Base-by-base conservation (phyloP, 2,329 filamentous ascomycete species). In the Esteya vermicola region DNA sequence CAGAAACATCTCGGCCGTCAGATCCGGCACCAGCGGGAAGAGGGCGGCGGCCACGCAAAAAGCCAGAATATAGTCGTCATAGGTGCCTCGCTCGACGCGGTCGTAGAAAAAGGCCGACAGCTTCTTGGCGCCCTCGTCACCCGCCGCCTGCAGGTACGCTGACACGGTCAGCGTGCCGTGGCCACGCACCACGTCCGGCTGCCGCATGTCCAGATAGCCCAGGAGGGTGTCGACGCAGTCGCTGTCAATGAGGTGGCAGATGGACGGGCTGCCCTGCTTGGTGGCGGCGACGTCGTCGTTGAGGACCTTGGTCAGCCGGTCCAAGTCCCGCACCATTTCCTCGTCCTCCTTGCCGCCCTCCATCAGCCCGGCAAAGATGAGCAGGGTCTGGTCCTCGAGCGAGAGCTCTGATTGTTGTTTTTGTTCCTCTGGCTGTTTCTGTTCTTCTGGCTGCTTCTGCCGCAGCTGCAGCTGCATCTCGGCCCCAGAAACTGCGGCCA, bases 1-100 rank as follows among this genome's bases (percentile, higher is more conserved):
- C 42, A 96, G 71, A 56, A 98, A 95, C 28, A 96, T 67, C 43
- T 77, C 68, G 4, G 84, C 70, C 2, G 80, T 84, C 33, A 84
- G 71, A 41, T 79, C 72, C 4, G 85, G 81, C 3, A 84, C 76
- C 39, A 98, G 72, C 2, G 91, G 88, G 55, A 98, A 98, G 9
- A 93, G 75, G 19, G 79, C 76, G 2, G 86, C 77, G 6, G 86
- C 85, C n/a, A 88, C 86, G 39, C 88, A 96, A 57, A 95, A 96
- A 6, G 88, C 88, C 37, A 91, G 69, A 40, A 94, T 85, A 48
- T 93, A 75, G 57, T 93, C 85, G 52, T 95, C 88, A 47, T 86
- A 84, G 20, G 81, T 89, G 39, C 78, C 78, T 47, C 80, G 77
- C 48, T 72, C 63, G 14, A 93, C 68, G 39, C 80, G 76, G 14